Conservation (phyloP, 495 filamentous ascomycete genomes). For the Tricharina praecox region DNA sequence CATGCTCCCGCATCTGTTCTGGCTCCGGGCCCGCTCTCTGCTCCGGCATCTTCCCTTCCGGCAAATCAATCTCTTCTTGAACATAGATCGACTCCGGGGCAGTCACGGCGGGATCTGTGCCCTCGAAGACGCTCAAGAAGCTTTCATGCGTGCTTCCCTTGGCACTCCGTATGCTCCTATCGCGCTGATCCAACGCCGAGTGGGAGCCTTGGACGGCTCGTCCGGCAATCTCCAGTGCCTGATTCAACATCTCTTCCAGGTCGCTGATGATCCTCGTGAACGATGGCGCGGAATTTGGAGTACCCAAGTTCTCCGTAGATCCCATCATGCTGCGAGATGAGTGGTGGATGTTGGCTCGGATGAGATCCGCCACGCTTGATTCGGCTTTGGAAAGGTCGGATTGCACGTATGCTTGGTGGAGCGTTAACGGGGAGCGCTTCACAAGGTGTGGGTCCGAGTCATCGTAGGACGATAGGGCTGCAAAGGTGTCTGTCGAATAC, state of each 20-base stretch:
- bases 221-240: constrained; percentile 19
- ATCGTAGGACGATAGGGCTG: neutral
- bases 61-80: too few relatives aligned
- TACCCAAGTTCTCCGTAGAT: too few relatives aligned
- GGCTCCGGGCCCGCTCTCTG: neutral
- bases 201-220: constrained; percentile 16
- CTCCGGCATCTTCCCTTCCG: neutral
- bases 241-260: constrained; percentile 22
- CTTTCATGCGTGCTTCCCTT: neutral
- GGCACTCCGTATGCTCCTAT: constrained; percentile 13
- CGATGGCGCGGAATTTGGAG: constrained; percentile 12
- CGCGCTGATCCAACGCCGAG: constrained; percentile 16
- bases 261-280: constrained; percentile 19
- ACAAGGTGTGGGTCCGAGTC: neutral
- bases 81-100: constrained; percentile 13
- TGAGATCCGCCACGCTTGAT: too few relatives aligned
- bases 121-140: constrained; percentile 1
- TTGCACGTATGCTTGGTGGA: neutral
- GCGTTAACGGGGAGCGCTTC: neutral
- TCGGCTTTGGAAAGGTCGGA: neutral
- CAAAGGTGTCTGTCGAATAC: constrained; percentile 2
- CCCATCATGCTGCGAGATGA: too few relatives aligned
- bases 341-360: too few relatives aligned
- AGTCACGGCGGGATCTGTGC: constrained; percentile 5
- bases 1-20: too few relatives aligned